Base-by-base conservation (phyloP, 768 basidiomycete genomes). In the Hypsizygus marmoreus region DNA sequence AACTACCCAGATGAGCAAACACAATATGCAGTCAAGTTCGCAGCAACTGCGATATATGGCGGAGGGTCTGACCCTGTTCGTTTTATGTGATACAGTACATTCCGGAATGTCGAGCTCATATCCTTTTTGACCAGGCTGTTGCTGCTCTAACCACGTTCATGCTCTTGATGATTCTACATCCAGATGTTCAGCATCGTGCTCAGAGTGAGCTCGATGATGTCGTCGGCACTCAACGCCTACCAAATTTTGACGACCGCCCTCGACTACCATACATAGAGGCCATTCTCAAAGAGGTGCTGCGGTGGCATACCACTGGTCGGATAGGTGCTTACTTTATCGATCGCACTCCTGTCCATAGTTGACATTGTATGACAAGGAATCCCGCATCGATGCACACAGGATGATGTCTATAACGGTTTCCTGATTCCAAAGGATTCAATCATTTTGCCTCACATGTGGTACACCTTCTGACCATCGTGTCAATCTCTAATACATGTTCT, bases 21-120 rank as follows among this genome's bases (percentile, higher is more conserved):
- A 31, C 69, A 70, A 23, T 68, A 76, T 16, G 45, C 61, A 8
- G 50, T 75, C 28, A 76, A 72, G 51, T 73, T 68, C 62, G 70
- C 72, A 11, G 62, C 51, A 36, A 58, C 19, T 0, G 37, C 45
- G 6, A 53, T 53, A 24, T 61, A 54, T 41, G 60, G 57, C 14
- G 58, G 54, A 16, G 72, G 71, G 25, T 62, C 72, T 13, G 72
- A 74, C 24, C 68, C 72, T 1, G 69, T 68, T 39, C 13, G 69
- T 47, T 1, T 33, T 57, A 33, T 40, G 32, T 16, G 36, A 19
- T 13, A 4, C 4, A 30, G n/a, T 30, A 10, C 20, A 6, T 31
- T n/a, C n/a, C n/a, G n/a, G n/a, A n/a, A n/a, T n/a, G n/a, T n/a
- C n/a, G n/a, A n/a, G n/a, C n/a, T n/a, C n/a, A n/a, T n/a, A n/a